Base-by-base conservation (phyloP, 306 rosid genomes). In the Fragaria iinumae region DNA sequence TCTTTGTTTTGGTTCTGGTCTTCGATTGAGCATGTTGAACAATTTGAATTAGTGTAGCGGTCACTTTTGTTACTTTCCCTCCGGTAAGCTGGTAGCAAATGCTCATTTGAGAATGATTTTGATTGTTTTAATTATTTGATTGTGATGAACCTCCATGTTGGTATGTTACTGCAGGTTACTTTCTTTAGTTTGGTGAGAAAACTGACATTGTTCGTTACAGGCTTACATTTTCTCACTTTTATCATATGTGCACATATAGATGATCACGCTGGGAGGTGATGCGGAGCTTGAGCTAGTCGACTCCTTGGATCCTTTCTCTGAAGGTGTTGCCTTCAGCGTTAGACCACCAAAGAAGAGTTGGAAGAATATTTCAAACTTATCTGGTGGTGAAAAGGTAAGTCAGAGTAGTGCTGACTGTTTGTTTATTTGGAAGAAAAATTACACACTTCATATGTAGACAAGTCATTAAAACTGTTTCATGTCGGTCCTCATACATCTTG, bases 261-360 rank as follows among this genome's bases (percentile, higher is more conserved):
- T 95, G 98, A 92, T 95, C 67, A 95, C 98, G 3, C 97, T 95
- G 34, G 98, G 97, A 84, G 98, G 96, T 59, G 98, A 95, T 82
- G 98, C 98, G 29, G 98, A 95, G 78, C 97, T 95, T 11, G 98
- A 95, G 83, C 90, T 92, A 57, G 97, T 95, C 57, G 98, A 95
- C 84, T 95, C 98, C 75, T 76, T 95, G 84, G 98, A 95, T 86
- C 98, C 98, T 48, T 95, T 95, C 88, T 89, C 98, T 43, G 98
- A 95, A 88, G 98, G 98, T 63, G 98, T 92, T 75, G 96, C 92
- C 72, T 95, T 89, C 85, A 95, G 97, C 74, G 96, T 95, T 69
- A 84, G 98, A 78, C 97, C 98, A 11, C 98, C 98, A 41, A 90
- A 92, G 89, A 94, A 90, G 89, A 94, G 98, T 82, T 94, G 98